phyloP scores from a whole-genome alignment of 2,329 filamentous ascomycete species.

The Colletotrichum godetiae region DNA sequence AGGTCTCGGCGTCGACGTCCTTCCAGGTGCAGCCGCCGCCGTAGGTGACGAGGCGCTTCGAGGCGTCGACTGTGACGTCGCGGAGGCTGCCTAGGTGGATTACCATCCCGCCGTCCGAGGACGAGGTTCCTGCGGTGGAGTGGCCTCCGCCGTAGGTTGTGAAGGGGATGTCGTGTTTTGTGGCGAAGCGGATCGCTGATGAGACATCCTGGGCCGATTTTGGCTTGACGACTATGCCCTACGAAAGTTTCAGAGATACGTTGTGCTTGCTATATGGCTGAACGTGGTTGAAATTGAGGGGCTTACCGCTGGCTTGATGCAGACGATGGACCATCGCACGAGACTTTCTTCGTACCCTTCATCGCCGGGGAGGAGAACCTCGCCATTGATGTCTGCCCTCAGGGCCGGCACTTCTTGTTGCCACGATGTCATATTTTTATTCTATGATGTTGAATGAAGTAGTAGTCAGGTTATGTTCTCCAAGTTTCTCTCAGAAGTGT shows the following conservation, averaged over 20 bases:
- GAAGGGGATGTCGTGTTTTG: neutral
- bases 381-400: slow-evolving; percentile 35
- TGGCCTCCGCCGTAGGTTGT: neutral
- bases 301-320: slow-evolving; percentile 47
- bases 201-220: neutral
- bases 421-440: neutral
- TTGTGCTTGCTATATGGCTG: slow-evolving; percentile 49
- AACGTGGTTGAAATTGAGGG: slow-evolving; percentile 45
- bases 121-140: neutral
- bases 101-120: neutral
- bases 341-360: slow-evolving; percentile 48
- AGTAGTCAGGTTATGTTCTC: no score
- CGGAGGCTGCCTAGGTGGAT: neutral
- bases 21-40: slow-evolving; percentile 65
- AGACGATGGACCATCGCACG: slow-evolving; percentile 50
- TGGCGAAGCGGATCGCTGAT: neutral
- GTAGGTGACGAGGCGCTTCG: slow-evolving; percentile 39
- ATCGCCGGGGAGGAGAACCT: slow-evolving; percentile 46
- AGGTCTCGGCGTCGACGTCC: slow-evolving; percentile 64
- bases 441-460: neutral
- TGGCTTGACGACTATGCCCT: neutral
- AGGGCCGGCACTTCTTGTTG: neutral
- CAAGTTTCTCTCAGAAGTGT: no score
- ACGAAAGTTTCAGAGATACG: neutral
- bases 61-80: neutral